phyloP scores from a whole-genome alignment of 1,139 yeast species.

The Lodderomyces metapsilosis region DNA sequence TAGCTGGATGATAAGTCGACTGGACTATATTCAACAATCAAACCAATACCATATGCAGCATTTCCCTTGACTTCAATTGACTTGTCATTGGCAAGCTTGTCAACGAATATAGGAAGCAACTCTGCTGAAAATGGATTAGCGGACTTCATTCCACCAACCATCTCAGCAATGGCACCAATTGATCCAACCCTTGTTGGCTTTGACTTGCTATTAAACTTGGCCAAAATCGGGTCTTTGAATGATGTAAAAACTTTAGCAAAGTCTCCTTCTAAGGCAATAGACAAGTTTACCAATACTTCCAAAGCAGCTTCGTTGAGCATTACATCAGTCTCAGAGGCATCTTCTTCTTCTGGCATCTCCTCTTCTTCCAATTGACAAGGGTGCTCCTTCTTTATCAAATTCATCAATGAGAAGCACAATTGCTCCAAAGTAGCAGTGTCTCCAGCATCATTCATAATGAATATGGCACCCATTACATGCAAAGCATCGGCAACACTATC shows the following conservation, averaged over 20 bases:
- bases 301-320: slow-evolving; percentile 80
- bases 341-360: slow-evolving; percentile 56
- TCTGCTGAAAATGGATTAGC: slow-evolving; percentile 68
- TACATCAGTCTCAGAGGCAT: slow-evolving; percentile 85
- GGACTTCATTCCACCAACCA: slow-evolving; percentile 71
- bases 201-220: slow-evolving; percentile 62
- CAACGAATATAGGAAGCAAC: slow-evolving; percentile 65
- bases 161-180: slow-evolving; percentile 89
- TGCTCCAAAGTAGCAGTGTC: slow-evolving; percentile 62
- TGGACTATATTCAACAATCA: slow-evolving; percentile 60
- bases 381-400: slow-evolving; percentile 76
- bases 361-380: slow-evolving; percentile 68
- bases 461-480: slow-evolving; percentile 70
- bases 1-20: slow-evolving; percentile 63
- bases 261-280: slow-evolving; percentile 72
- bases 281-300: slow-evolving; percentile 77
- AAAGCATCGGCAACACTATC: slow-evolving; percentile 74
- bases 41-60: slow-evolving; percentile 95
- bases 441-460: slow-evolving; percentile 56
- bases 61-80: slow-evolving; percentile 90
- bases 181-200: slow-evolving; percentile 78
- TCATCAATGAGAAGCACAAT: slow-evolving; percentile 68
- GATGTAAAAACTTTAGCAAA: slow-evolving; percentile 71
- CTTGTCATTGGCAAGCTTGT: slow-evolving; percentile 70
- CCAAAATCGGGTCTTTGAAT: slow-evolving; percentile 65